Evolutionary conservation across 257 asterid species (phyloP).

Genomic region (Rauvolfia tetraphylla): DNA sequence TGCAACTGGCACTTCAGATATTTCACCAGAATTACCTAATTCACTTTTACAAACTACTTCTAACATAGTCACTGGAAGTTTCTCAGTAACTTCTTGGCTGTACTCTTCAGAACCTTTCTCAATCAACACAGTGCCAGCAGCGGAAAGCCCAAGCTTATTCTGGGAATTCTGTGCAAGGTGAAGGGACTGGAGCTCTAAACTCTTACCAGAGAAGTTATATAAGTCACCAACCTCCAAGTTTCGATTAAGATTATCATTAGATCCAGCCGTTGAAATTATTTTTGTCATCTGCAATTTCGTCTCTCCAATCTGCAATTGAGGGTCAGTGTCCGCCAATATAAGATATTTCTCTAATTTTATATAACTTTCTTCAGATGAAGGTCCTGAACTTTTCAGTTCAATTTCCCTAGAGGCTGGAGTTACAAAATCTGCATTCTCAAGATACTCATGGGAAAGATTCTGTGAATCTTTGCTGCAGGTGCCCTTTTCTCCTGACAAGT

Average conservation of each 20-base stretch:
- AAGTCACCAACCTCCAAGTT: constrained; percentile 25
- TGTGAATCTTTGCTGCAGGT: constrained; percentile 23
- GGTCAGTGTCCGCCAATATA: constrained; percentile 20
- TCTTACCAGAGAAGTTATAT: constrained; percentile 17
- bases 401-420: constrained; percentile 23
- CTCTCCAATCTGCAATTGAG: constrained; percentile 22
- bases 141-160: constrained; percentile 16
- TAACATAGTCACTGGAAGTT: constrained; percentile 18
- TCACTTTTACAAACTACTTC: constrained; percentile 25
- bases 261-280: constrained; percentile 22
- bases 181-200: constrained; percentile 20
- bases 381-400: constrained; percentile 25
- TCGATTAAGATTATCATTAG: constrained; percentile 17
- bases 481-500: constrained; percentile 23
- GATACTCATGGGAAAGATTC: constrained; percentile 21
- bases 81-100: constrained; percentile 28
- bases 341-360: constrained; percentile 23
- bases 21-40: constrained; percentile 23
- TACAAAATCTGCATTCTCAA: constrained; percentile 17
- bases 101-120: constrained; percentile 26
- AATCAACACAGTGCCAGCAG: constrained; percentile 30
- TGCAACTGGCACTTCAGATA: constrained; percentile 15
- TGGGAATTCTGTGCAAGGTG: constrained; percentile 24
- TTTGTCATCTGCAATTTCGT: constrained; percentile 29
- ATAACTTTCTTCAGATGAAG: constrained; percentile 25